phyloP scores from a whole-genome alignment of 495 filamentous ascomycete genomes.

The Neurospora hispaniola region DNA sequence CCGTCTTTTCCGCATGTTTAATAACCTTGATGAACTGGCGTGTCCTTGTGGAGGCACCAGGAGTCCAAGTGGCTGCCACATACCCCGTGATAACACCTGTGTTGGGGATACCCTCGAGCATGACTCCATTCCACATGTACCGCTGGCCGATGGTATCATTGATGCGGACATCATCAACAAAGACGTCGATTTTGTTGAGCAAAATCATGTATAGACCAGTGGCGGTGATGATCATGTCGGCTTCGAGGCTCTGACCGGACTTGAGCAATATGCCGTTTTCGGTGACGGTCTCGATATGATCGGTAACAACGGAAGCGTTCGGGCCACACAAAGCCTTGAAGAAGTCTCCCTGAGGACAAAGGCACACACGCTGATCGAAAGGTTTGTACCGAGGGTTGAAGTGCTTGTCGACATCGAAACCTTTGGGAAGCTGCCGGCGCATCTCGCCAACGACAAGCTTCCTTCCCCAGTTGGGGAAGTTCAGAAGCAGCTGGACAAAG shows the following conservation, averaged over 20 bases:
- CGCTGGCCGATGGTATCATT: slow-evolving; percentile 41
- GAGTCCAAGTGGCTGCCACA: slow-evolving; percentile 52
- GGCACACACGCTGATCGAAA: slow-evolving; percentile 65
- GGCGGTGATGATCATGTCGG: slow-evolving; percentile 66
- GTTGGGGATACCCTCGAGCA: slow-evolving; percentile 34
- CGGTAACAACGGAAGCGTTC: slow-evolving; percentile 55
- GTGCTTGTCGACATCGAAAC: slow-evolving; percentile 49
- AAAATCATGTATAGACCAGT: slow-evolving; percentile 56
- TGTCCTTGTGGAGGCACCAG: slow-evolving; percentile 24
- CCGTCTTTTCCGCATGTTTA: slow-evolving; percentile 24
- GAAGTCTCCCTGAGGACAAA: slow-evolving; percentile 64
- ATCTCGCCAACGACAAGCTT: slow-evolving; percentile 34
- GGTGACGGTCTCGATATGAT: slow-evolving; percentile 54
- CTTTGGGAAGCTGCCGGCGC: slow-evolving; percentile 40
- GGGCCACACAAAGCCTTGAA: slow-evolving; percentile 48
- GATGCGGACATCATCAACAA: slow-evolving; percentile 45
- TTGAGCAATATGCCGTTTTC: slow-evolving; percentile 45
- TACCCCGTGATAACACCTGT: slow-evolving; percentile 27
- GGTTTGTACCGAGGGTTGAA: slow-evolving; percentile 64
- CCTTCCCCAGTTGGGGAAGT: slow-evolving; percentile 42
- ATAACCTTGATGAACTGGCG: slow-evolving; percentile 27
- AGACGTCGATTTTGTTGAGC: slow-evolving; percentile 37
- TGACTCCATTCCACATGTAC: slow-evolving; percentile 42
- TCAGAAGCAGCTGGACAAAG: slow-evolving; percentile 16
- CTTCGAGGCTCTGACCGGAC: slow-evolving; percentile 45